Conservation (phyloP, 208 protist genomes). For the Leishmania martiniquensis region DNA sequence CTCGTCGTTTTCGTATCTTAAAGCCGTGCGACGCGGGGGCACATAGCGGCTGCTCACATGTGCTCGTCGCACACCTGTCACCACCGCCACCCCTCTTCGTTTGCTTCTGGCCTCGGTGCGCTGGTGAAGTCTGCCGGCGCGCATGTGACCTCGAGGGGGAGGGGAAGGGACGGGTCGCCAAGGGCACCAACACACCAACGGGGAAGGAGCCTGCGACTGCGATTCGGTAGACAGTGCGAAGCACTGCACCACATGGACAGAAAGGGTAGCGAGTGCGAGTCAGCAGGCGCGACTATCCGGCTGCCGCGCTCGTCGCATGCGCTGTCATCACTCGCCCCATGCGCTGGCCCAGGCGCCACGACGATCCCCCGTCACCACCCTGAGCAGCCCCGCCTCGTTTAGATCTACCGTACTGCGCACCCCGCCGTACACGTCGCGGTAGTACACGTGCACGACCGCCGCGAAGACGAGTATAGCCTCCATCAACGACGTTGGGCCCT, state of each 20-base stretch:
- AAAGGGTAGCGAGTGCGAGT: not conserved
- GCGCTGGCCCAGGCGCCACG: slow-evolving; percentile 1
- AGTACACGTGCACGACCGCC: slow-evolving; percentile 55
- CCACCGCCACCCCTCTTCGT: not conserved
- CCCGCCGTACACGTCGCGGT: slow-evolving; percentile 62
- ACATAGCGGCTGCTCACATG: not conserved
- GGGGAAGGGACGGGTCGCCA: not conserved
- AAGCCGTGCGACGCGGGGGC: not conserved
- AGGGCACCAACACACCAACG: no score
- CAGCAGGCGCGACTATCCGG: not conserved
- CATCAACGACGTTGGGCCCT: slow-evolving; percentile 65
- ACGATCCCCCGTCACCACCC: slow-evolving; percentile 24
- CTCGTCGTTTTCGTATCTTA: not conserved
- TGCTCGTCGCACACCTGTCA: not conserved
- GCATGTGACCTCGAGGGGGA: not conserved
- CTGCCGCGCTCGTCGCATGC: not conserved
- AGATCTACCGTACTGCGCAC: slow-evolving; percentile 68
- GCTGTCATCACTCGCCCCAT: not conserved
- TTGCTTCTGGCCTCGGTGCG: not conserved
- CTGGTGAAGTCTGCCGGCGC: not conserved
- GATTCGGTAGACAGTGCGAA: not conserved
- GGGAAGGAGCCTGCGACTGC: not conserved
- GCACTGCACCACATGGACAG: not conserved
- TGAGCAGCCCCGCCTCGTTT: slow-evolving; percentile 26
- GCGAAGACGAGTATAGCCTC: slow-evolving; percentile 74